Conservation (phyloP, 2,329 filamentous ascomycete species). For the Stachybotrys echinatus region DNA sequence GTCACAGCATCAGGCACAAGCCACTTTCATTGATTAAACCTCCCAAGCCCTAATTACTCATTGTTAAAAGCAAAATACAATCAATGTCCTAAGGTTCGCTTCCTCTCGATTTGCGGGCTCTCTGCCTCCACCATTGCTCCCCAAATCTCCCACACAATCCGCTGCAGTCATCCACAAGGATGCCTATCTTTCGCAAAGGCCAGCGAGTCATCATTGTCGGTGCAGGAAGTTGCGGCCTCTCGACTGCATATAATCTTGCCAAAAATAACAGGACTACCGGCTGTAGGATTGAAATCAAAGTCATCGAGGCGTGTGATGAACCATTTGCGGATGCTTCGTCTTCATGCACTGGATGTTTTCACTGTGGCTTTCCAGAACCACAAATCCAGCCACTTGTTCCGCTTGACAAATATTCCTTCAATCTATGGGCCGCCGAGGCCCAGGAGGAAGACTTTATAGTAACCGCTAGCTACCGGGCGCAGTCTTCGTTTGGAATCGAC, state of each 20-base stretch:
- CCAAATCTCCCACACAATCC: no score
- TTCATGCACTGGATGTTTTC: background rate
- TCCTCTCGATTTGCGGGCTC: no score
- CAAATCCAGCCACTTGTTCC: background rate
- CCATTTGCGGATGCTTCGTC: background rate
- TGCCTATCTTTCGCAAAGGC: no score
- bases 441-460: background rate
- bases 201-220: background rate
- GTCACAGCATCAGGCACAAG: no score
- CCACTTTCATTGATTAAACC: no score
- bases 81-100: no score
- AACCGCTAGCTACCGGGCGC: background rate
- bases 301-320: background rate
- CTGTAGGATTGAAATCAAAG: background rate
- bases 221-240: background rate
- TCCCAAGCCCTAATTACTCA: no score
- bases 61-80: no score
- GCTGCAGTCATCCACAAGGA: no score
- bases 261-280: background rate
- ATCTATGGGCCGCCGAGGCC: background rate
- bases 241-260: background rate
- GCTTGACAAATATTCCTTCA: background rate
- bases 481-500: background rate
- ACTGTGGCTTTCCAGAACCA: background rate
- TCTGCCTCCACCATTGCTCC: no score